Evolutionary conservation across 1,284 basidiomycete genomes (phyloP).

Genomic region (Mixia osmundae): DNA sequence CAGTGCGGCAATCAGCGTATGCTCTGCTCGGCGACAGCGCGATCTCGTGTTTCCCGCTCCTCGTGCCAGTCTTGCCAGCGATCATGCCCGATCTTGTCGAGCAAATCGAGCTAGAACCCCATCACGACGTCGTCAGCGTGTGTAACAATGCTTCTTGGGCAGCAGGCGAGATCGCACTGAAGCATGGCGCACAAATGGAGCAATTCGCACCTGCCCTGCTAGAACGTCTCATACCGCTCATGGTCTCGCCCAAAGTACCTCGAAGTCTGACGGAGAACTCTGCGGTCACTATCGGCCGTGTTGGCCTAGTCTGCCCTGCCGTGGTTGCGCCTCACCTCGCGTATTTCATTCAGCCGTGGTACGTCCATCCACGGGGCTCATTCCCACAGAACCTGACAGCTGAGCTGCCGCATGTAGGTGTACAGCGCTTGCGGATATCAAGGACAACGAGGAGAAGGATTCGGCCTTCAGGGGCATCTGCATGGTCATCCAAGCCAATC

Average conservation of each 20-base stretch:
- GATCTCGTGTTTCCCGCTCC: constrained; percentile 71
- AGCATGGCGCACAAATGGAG: constrained; percentile 38
- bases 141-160: constrained; percentile 99
- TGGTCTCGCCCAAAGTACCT: constrained; percentile 70
- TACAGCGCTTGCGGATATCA: constrained; percentile 88
- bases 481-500: constrained; percentile 82
- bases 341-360: constrained; percentile 81
- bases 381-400: not conserved
- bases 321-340: constrained; percentile 72
- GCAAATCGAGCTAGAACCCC: constrained; percentile 75
- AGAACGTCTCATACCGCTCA: constrained; percentile 68
- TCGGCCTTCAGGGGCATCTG: constrained; percentile 97
- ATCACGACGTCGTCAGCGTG: constrained; percentile 77
- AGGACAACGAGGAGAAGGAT: constrained; percentile 99
- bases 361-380: constrained; percentile 1
- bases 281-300: constrained; percentile 92
- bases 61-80: constrained; percentile 58
- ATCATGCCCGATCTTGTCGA: constrained; percentile 75
- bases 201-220: constrained; percentile 74
- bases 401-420: constrained; percentile 31
- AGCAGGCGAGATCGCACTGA: constrained; percentile 70
- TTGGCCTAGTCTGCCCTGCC: constrained; percentile 73
- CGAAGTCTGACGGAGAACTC: constrained; percentile 92
- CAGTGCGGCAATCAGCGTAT: constrained; percentile 88
- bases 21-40: constrained; percentile 93